Evolutionary conservation across 2,329 filamentous ascomycete species (phyloP), one percentile per base, ranked within the genome.

Genomic region (Exophiala oligosperma): DNA sequence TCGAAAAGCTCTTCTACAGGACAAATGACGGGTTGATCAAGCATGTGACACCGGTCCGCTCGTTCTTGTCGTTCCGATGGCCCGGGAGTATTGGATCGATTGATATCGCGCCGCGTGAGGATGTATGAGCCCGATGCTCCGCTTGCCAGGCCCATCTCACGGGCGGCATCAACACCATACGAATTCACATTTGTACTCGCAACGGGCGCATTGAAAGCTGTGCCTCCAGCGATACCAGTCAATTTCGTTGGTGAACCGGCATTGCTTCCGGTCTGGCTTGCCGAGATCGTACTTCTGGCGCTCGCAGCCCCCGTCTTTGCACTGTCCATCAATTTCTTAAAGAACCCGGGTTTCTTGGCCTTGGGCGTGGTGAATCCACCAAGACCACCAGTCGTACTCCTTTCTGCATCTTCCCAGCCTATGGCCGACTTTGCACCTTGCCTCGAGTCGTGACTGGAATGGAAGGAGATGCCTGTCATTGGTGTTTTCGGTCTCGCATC

Each of bases 31-130:
- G 91, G 88, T 63, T 95, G 86, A 65, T 97, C 92, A 78, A 97
- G 86, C 90, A 97, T 94, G 69, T 96, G 89, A 69, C 92, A 97
- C 54, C 93, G 84, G 68, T 99, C 93, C 44, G 85, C 87, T 54
- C 93, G 82, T 71, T 99, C 94, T 40, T 86, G 81, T 21, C 88
- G 84, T 76, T 99, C 94, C 64, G 93, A 94, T 61, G 87, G 88
- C 73, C 92, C 96, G 38, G 97, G 80, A 0, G 93, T 94, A 70
- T 96, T 97, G 2, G 93, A 96, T 37, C 94, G 85, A 73, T 99
- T 97, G 48, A 99, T 89, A 73, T 99, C 95, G 47, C 94, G 86
- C 37, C 94, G 88, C 23, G 97, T 92, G 72, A 97, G 92, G n/a
- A 99, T 92, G 92, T 94, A 99, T 71, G 97, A 93, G 12, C 90